Conservation (phyloP, 2,329 filamentous ascomycete species). For the Leptographium galeiforme region DNA sequence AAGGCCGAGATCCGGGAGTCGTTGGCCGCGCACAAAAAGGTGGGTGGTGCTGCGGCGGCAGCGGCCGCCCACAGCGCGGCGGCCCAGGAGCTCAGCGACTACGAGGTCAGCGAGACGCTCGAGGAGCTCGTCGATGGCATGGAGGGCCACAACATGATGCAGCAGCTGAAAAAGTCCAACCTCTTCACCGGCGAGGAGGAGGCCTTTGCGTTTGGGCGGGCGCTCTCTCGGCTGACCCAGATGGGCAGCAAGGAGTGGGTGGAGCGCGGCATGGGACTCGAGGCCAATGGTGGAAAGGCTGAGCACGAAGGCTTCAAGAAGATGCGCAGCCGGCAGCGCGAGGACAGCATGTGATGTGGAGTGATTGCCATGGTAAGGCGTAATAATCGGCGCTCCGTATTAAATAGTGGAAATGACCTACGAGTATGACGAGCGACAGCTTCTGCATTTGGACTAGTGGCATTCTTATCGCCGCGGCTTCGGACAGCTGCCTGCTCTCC, state of each 20-base stretch:
- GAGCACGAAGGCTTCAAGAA: slow-evolving; percentile 54
- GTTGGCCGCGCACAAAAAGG: slow-evolving; percentile 27
- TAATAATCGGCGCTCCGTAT: too few species aligned
- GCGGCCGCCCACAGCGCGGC: not conserved
- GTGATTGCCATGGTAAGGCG: too few species aligned
- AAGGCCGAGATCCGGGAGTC: slow-evolving; percentile 53
- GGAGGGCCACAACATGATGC: slow-evolving; percentile 56
- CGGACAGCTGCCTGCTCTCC: too few species aligned
- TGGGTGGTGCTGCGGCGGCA: slow-evolving; percentile 15
- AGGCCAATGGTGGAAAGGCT: slow-evolving; percentile 48
- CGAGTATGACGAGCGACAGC: not conserved
- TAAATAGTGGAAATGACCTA: not conserved
- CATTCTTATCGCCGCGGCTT: not conserved
- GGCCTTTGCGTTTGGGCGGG: slow-evolving; percentile 86
- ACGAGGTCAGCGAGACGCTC: slow-evolving; percentile 54
- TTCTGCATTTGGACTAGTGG: too few species aligned
- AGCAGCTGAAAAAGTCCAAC: slow-evolving; percentile 69
- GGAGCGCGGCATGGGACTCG: slow-evolving; percentile 60
- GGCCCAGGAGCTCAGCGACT: slow-evolving; percentile 6
- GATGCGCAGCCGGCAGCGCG: slow-evolving; percentile 53
- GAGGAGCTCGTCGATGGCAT: slow-evolving; percentile 76
- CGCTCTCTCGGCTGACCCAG: slow-evolving; percentile 69
- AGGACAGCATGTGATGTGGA: slow-evolving; percentile 44
- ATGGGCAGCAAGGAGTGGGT: slow-evolving; percentile 97
- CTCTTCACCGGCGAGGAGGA: slow-evolving; percentile 94